Conservation (phyloP, 1,284 basidiomycete genomes). For the Melampsora abietis-canadensis region DNA sequence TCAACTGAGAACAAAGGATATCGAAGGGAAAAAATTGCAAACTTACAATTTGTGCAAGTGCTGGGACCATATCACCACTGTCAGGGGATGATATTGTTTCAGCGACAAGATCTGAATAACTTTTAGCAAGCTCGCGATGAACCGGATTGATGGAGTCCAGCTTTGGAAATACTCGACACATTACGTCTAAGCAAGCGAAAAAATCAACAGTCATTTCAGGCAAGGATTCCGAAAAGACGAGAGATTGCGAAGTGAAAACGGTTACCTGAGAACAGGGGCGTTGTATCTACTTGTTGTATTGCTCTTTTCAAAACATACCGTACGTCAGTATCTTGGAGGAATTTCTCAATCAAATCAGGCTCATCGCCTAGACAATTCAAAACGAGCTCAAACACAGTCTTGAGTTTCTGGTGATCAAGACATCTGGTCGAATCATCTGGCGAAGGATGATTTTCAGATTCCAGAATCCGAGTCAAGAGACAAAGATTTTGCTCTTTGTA, state of each 20-base stretch:
- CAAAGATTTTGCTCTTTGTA: slow-evolving; percentile 1
- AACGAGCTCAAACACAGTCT: slow-evolving; percentile 15
- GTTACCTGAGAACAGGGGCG: background rate
- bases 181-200: background rate
- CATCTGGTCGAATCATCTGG: background rate
- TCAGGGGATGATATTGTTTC: background rate
- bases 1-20: background rate
- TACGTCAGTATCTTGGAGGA: slow-evolving; percentile 19
- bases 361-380: slow-evolving; percentile 2
- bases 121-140: background rate
- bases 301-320: slow-evolving; percentile 10
- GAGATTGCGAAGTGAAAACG: background rate
- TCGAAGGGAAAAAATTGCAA: background rate
- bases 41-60: background rate
- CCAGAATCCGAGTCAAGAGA: slow-evolving; percentile 33
- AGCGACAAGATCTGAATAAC: background rate
- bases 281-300: background rate
- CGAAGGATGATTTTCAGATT: slow-evolving; percentile 11
- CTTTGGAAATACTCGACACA: background rate
- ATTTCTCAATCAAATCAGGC: slow-evolving; percentile 9
- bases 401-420: slow-evolving; percentile 22
- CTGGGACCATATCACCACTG: background rate
- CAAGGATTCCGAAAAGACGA: too few relatives aligned
- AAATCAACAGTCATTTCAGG: too few relatives aligned
- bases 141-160: background rate